A percentile compares a stretch with the other conserved stretches of the same genome.
Conservation (phyloP, 768 basidiomycete species). For the Saitozyma sp. region DNA sequence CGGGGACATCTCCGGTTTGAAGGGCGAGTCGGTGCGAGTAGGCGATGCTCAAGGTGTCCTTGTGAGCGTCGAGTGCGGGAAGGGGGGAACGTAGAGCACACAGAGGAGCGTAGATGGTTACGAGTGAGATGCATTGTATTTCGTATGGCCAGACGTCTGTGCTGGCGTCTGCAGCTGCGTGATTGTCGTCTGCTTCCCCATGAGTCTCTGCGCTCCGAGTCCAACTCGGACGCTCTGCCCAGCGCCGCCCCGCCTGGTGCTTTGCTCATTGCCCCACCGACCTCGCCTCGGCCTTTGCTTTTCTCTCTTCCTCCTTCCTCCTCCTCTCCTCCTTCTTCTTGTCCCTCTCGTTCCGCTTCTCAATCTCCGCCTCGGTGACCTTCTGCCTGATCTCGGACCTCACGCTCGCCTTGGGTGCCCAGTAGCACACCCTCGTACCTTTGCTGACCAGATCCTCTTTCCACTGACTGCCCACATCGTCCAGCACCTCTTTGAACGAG, state of each 20-base stretch:
- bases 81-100: constrained; percentile 28
- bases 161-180: no score
- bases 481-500: constrained; percentile 35
- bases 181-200: no score
- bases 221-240: no score
- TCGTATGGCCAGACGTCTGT: no score
- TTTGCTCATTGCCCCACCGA: no score
- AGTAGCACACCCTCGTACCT: constrained; percentile 26
- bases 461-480: constrained; percentile 31
- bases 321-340: constrained; percentile 41
- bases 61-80: constrained; percentile 59
- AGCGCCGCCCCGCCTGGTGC: no score
- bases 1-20: constrained; percentile 39
- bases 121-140: no score
- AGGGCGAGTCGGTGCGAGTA: constrained; percentile 57
- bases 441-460: constrained; percentile 36
- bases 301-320: constrained; percentile 25
- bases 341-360: constrained; percentile 40
- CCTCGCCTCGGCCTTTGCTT: constrained; percentile 1
- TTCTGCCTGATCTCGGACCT: constrained; percentile 31
- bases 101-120: background rate
- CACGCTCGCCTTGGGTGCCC: constrained; percentile 17
- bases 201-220: no score
- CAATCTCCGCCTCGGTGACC: constrained; percentile 32
- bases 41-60: constrained; percentile 63